These are phyloP conservation scores for Penicillium sp. DNA, from an alignment of 2,329 filamentous ascomycete genomes.

Conservation along the genomic window DNA sequence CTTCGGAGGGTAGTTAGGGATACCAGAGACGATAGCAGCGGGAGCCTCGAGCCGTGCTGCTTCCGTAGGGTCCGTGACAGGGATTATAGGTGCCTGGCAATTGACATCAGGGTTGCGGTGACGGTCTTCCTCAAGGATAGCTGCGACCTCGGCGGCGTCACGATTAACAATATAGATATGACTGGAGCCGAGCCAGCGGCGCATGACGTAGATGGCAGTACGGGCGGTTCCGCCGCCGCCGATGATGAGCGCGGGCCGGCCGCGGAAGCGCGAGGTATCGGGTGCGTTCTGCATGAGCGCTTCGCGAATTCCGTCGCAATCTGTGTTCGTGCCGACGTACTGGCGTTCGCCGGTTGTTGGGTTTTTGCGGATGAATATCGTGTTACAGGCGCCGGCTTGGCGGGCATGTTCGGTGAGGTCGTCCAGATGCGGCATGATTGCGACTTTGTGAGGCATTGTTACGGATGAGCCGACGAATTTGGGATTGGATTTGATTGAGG, in stretches of 20 bases:
- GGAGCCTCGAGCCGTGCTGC: conserved; percentile 57
- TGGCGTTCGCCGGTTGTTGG: conserved; percentile 44
- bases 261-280: conserved; percentile 32
- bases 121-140: conserved; percentile 61
- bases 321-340: conserved; percentile 74
- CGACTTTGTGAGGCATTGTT: conserved; percentile 81
- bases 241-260: conserved; percentile 66
- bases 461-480: conserved; percentile 61
- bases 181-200: conserved; percentile 64
- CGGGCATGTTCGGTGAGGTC: conserved; percentile 68
- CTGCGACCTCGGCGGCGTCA: conserved; percentile 62
- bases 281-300: conserved; percentile 58
- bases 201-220: conserved; percentile 70
- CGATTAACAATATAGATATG: conserved; percentile 75
- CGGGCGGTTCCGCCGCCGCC: conserved; percentile 77
- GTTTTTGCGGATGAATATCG: conserved; percentile 60
- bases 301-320: conserved; percentile 73
- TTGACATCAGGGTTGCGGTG: conserved; percentile 49
- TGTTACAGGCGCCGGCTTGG: conserved; percentile 75
- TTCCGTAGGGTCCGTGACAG: conserved; percentile 60
- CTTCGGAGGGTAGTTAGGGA: conserved; percentile 71
- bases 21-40: conserved; percentile 67
- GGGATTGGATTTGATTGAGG: conserved; percentile 35
- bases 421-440: conserved; percentile 69
- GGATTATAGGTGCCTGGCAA: conserved; percentile 50